Conservation (phyloP, 1,139 yeast genomes). For the Yamadazyma sp. region DNA sequence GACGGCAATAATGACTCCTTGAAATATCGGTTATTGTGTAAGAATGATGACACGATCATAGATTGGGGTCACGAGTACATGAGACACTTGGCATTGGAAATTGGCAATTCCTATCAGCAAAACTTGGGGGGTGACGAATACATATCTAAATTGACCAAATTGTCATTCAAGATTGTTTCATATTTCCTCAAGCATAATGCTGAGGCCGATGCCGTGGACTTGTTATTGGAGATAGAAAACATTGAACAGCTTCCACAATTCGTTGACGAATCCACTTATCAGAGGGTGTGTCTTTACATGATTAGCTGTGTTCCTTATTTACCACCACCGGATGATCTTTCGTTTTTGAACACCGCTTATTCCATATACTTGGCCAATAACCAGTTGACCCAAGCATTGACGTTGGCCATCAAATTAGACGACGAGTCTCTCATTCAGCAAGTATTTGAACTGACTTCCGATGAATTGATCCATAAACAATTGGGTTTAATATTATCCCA, state of each 20-base stretch:
- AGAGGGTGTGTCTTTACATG: slow-evolving; percentile 91
- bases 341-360: slow-evolving; percentile 89
- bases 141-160: slow-evolving; percentile 51
- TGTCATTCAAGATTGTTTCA: slow-evolving; percentile 81
- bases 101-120: slow-evolving; percentile 81
- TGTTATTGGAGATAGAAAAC: slow-evolving; percentile 82
- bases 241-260: slow-evolving; percentile 79
- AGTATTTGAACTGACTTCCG: slow-evolving; percentile 75
- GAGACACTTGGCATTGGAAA: slow-evolving; percentile 92
- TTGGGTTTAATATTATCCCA: slow-evolving; percentile 86
- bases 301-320: slow-evolving; percentile 93
- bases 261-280: slow-evolving; percentile 82
- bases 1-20: slow-evolving; percentile 80
- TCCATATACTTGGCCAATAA: slow-evolving; percentile 78
- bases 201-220: slow-evolving; percentile 97
- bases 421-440: slow-evolving; percentile 74
- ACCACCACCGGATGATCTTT: slow-evolving; percentile 91
- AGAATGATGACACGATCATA: slow-evolving; percentile 52
- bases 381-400: slow-evolving; percentile 85
- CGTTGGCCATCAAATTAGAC: slow-evolving; percentile 86
- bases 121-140: slow-evolving; percentile 58
- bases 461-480: slow-evolving; percentile 78
- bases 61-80: slow-evolving; percentile 99
- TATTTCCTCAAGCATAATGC: slow-evolving; percentile 93
- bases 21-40: slow-evolving; percentile 72